phyloP scores from a whole-genome alignment of 345 rosid species.

The Corchorus olitorius region DNA sequence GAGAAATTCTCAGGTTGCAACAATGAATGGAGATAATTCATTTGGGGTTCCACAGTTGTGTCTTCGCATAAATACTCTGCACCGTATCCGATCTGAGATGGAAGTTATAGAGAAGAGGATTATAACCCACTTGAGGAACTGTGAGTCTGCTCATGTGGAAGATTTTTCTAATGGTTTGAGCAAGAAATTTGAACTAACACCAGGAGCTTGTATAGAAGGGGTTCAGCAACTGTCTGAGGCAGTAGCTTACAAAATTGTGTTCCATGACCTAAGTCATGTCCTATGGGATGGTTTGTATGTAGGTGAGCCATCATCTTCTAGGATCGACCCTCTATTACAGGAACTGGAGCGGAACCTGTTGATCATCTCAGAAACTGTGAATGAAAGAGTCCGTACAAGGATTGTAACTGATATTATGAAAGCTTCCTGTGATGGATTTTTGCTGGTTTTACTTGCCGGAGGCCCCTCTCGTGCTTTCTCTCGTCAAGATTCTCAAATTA shows the following conservation, averaged over 20 bases:
- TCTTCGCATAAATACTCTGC: constrained; percentile 77
- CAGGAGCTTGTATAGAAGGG: constrained; percentile 80
- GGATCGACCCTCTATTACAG: constrained; percentile 73
- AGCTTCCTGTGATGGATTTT: constrained; percentile 90
- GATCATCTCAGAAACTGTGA: constrained; percentile 66
- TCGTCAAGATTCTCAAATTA: constrained; percentile 66
- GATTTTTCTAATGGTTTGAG: constrained; percentile 84
- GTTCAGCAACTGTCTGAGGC: constrained; percentile 92
- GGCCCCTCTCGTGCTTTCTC: constrained; percentile 88
- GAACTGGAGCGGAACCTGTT: constrained; percentile 73
- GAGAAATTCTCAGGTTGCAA: constrained; percentile 76
- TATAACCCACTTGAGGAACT: constrained; percentile 89
- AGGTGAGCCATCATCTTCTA: constrained; percentile 71
- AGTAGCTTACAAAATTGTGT: constrained; percentile 72
- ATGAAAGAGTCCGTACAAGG: constrained; percentile 82
- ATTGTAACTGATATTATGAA: constrained; percentile 79
- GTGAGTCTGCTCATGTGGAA: constrained; percentile 82
- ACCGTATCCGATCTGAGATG: constrained; percentile 70
- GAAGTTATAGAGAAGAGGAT: constrained; percentile 81
- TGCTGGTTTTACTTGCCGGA: constrained; percentile 91
- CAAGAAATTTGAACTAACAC: constrained; percentile 85
- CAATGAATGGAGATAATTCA: constrained; percentile 60
- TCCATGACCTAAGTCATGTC: constrained; percentile 77
- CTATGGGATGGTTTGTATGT: constrained; percentile 92
- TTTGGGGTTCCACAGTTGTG: constrained; percentile 78